Evolutionary conservation across 176 grass and related monocot species (phyloP), one percentile per base, ranked within the genome.

Genomic region (Aegilops umbellulata): DNA sequence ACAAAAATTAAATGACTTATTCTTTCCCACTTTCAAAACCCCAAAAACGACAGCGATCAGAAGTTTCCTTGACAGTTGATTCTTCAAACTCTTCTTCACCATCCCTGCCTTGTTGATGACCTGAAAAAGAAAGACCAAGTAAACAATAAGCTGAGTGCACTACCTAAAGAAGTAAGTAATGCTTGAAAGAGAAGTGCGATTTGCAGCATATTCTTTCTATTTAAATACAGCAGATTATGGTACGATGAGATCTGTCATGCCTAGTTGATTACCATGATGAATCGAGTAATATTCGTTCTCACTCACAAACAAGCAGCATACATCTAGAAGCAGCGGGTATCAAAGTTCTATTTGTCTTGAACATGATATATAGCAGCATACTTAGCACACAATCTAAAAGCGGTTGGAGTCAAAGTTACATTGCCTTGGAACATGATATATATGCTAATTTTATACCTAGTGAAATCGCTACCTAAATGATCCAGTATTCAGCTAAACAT

Each of bases 1-100:
- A 69, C 46, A n/a, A 88, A 80, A 86, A 77, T 31, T 88, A 90
- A 89, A 90, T 31, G 66, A 78, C 66, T 97, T 97, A 93, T 90
- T 93, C 89, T 90, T 85, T 32, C 32, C 41, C 78, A 76, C 87
- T 90, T 84, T 70, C 46, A 36, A 86, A 88, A 84, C 80, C 86
- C 82, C 80, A 87, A 87, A 65, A 69, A 71, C 51, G 62, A 47
- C 25, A 1, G 13, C 30, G 47, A 49, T 46, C 41, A 72, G 51
- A 87, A 79, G 25, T 23, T 73, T 75, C 87, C 82, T 42, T 35
- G 29, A 73, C 39, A 78, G 36, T 74, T 77, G 80, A 82, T 77
- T 69, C 69, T 61, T 23, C 38, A 51, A 30, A 39, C 20, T 70
- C 17, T 29, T 47, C 82, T 76, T 97, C 88, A 94, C 92, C 94